Percentiles rank a stretch among this genome's conserved stretches.
Conservation (phyloP, 2,329 filamentous ascomycete genomes). For the Botryotinia narcissicola region DNA sequence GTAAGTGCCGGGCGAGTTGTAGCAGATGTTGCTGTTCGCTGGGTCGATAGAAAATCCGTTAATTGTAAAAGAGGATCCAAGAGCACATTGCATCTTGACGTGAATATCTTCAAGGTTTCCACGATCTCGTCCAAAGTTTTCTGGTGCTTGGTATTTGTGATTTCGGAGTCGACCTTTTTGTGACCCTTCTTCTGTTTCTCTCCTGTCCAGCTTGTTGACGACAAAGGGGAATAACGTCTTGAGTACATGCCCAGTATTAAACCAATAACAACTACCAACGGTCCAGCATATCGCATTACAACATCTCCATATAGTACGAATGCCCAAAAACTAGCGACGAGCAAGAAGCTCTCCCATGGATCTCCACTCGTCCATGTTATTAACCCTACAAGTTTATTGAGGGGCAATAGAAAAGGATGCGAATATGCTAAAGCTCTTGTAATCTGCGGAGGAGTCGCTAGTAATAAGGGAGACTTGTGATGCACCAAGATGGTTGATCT, state of each 20-base stretch:
- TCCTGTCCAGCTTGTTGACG: conserved; percentile 75
- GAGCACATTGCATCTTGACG: conserved; percentile 85
- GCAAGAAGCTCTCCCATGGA: conserved; percentile 93
- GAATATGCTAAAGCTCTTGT: conserved; percentile 93
- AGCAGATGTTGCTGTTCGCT: conserved; percentile 84
- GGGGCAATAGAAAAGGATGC: conserved; percentile 85
- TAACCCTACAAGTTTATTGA: conserved; percentile 82
- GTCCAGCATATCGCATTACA: conserved; percentile 77
- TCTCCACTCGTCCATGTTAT: conserved; percentile 93
- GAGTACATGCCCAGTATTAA: conserved; percentile 93
- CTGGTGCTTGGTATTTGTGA: conserved; percentile 70
- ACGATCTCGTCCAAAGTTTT: conserved; percentile 98
- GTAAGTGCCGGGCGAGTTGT: conserved; percentile 89
- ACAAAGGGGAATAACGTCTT: conserved; percentile 83
- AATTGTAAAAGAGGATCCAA: conserved; percentile 84
- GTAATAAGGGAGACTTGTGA: conserved; percentile 89
- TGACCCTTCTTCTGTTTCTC: conserved; percentile 54
- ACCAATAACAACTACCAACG: conserved; percentile 73
- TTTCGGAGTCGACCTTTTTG: conserved; percentile 51
- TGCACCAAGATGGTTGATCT: conserved; percentile 92
- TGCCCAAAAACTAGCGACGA: conserved; percentile 84
- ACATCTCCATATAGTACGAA: conserved; percentile 81
- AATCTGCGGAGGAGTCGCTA: conserved; percentile 91
- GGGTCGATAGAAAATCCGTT: conserved; percentile 90
- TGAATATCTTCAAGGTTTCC: conserved; percentile 87